Evolutionary conservation across 164 flowering plant species (phyloP).

Genomic region (Magnolia officinalis): DNA sequence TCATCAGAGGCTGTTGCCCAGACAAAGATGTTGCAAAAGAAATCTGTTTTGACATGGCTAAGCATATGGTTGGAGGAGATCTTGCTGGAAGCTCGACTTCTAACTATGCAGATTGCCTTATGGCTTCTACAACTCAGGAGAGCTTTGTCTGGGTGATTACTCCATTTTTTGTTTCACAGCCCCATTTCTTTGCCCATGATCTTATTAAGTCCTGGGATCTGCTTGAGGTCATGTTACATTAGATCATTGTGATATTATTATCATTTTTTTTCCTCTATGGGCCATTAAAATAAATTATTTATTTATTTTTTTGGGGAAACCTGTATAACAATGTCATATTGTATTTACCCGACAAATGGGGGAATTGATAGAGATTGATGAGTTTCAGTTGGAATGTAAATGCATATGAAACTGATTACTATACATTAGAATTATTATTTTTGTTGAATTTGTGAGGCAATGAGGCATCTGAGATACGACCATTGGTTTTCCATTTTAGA

Average conservation of each 20-base stretch:
- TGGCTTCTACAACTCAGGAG: conserved; percentile 68
- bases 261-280: neutral
- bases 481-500: too few species aligned
- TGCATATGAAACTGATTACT: too few species aligned
- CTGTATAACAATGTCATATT: too few species aligned
- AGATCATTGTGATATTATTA: neutral
- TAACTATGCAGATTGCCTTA: conserved; percentile 60
- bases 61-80: conserved; percentile 55
- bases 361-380: too few species aligned
- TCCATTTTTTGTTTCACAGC: neutral
- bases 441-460: too few species aligned
- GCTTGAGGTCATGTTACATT: neutral
- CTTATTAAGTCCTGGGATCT: neutral
- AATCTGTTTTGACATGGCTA: conserved; percentile 43
- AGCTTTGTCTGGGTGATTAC: conserved; percentile 31
- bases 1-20: conserved; percentile 78
- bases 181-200: neutral
- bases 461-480: too few species aligned
- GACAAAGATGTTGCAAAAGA: conserved; percentile 49
- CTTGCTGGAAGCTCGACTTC: conserved; percentile 54
- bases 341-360: too few species aligned
- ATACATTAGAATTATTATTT: too few species aligned
- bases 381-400: too few species aligned
- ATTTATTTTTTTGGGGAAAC: too few species aligned
- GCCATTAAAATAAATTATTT: neutral